A percentile compares a stretch with the other conserved stretches of the same genome.
These are phyloP conservation scores for Periconia sp. DNA, from an alignment of 2,329 filamentous ascomycete genomes.

Conservation along the genomic window DNA sequence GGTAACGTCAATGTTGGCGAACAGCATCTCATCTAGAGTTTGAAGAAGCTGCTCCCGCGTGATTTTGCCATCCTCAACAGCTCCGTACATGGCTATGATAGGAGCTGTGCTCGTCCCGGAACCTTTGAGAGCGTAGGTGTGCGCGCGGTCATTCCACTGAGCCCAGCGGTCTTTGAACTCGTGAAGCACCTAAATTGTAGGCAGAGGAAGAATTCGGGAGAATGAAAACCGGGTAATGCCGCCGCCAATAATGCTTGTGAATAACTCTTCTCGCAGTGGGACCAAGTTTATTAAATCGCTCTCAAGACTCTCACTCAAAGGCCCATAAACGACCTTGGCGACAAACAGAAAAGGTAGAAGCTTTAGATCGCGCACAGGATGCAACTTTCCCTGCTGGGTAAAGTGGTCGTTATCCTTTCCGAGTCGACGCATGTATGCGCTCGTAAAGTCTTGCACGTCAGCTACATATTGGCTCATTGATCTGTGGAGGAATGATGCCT, in stretches of 20 bases:
- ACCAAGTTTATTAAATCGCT: slow-evolving; percentile 27
- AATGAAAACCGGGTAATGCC: slow-evolving; percentile 39
- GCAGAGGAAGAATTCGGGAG: slow-evolving; percentile 33
- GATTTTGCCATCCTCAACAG: slow-evolving; percentile 8
- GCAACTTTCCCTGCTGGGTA: slow-evolving; percentile 16
- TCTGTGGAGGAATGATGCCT: slow-evolving; percentile 24
- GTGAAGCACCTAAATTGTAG: slow-evolving; percentile 24
- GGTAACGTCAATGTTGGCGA: slow-evolving; percentile 57
- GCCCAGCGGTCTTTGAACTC: slow-evolving; percentile 22
- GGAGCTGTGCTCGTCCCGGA: slow-evolving; percentile 3
- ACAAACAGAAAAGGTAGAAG: slow-evolving; percentile 49
- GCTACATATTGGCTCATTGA: slow-evolving; percentile 7
- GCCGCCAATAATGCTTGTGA: slow-evolving; percentile 43
- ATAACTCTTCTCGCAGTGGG: slow-evolving; percentile 40
- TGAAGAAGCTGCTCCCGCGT: slow-evolving; percentile 41
- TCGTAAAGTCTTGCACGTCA: slow-evolving; percentile 6
- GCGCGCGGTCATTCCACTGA: slow-evolving; percentile 40
- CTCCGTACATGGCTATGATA: slow-evolving; percentile 18
- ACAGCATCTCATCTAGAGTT: slow-evolving; percentile 56
- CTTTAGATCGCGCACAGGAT: slow-evolving; percentile 39
- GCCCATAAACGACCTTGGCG: slow-evolving; percentile 49
- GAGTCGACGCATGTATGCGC: slow-evolving; percentile 4
- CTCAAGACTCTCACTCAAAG: slow-evolving; percentile 26
- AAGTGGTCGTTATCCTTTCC: neutral
- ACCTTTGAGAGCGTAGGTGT: slow-evolving; percentile 7